These are phyloP conservation scores for Scytalidium lignicola DNA, from an alignment of 2,329 filamentous ascomycete genomes.

Conservation along the genomic window DNA sequence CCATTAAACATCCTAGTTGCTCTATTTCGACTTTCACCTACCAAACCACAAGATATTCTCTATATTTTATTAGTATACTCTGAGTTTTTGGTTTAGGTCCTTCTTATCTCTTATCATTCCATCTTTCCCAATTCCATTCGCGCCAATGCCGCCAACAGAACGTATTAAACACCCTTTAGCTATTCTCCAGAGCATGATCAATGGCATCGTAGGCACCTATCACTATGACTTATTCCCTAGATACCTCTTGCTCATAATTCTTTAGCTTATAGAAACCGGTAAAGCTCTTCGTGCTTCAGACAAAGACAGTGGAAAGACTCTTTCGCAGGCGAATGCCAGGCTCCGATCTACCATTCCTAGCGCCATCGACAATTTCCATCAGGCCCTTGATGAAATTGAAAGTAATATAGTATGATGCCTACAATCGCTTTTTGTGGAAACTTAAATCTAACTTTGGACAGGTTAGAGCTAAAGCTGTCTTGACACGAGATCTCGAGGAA, in stretches of 20 bases:
- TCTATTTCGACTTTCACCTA: too few relatives aligned
- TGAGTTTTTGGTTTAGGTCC: too few relatives aligned
- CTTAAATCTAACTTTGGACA: conserved; percentile 20
- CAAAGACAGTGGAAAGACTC: conserved; percentile 39
- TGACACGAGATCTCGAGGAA: conserved; percentile 48
- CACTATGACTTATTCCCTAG: too few relatives aligned
- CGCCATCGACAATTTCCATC: conserved; percentile 34
- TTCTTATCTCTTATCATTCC: too few relatives aligned
- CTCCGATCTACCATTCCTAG: conserved; percentile 21
- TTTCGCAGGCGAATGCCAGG: conserved; percentile 21
- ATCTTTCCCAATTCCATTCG: not conserved
- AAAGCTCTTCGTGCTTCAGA: conserved; percentile 48
- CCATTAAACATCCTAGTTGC: too few relatives aligned
- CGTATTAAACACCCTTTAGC: conserved; percentile 23
- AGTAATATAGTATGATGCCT: conserved; percentile 45
- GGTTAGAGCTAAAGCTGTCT: conserved; percentile 49
- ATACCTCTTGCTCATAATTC: conserved; percentile 4
- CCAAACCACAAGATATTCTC: too few relatives aligned
- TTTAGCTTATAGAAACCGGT: conserved; percentile 53
- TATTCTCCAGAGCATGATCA: conserved; percentile 47
- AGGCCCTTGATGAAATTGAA: conserved; percentile 51
- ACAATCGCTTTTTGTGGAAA: not conserved
- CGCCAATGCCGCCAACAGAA: conserved; percentile 14
- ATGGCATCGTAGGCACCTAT: conserved; percentile 53
- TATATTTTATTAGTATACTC: too few relatives aligned